Base-by-base conservation (phyloP, 2,329 filamentous ascomycete genomes). In the Meredithiella fracta region DNA sequence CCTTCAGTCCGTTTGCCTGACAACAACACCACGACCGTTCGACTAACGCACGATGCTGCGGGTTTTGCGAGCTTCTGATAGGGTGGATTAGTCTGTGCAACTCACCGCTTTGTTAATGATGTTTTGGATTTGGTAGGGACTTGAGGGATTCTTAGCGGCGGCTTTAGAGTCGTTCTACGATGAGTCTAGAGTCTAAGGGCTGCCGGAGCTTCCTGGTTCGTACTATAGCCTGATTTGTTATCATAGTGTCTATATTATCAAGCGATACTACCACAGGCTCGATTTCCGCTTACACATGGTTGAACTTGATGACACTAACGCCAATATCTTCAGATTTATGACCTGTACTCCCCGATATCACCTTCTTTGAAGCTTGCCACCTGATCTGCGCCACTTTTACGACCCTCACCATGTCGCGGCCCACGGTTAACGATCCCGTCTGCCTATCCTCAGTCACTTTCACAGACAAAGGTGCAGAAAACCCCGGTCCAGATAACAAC, bases 11-110 rank as follows among this genome's bases (percentile, higher is more conserved):
- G 15, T 8, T n/a, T 44, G 40, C 40, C 20, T 44, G 40, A 22
- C 40, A 44, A 44, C 40, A 44, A 44, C 17, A 44, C 40, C 40
- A 44, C 40, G 23, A 49, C 44, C 44, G 44, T 49, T 49, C 22
- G 44, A 49, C 44, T 6, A 49, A 25, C 20, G 22, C 44, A 49
- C 22, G 20, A 49, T 49, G 20, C 8, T 49, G 23, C 11, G 8
- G 11, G 9, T 26, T 23, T 49, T 49, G 44, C n/a, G 11, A 26
- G 23, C 15, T 22, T 23, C 17, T 26, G 20, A 25, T 25, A 9
- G 17, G 17, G 8, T 14, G 9, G 1, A 1, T 49, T 23, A 8
- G 23, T 49, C 23, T 49, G 22, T 49, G 44, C 44, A 26, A 49
- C 44, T 49, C 17, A 49, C 44, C 44, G 44, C 44, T n/a, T 49